Percentiles rank a stretch among this genome's conserved stretches.
Conservation (phyloP, 495 filamentous ascomycete genomes). For the Neurospora tetrasperma region DNA sequence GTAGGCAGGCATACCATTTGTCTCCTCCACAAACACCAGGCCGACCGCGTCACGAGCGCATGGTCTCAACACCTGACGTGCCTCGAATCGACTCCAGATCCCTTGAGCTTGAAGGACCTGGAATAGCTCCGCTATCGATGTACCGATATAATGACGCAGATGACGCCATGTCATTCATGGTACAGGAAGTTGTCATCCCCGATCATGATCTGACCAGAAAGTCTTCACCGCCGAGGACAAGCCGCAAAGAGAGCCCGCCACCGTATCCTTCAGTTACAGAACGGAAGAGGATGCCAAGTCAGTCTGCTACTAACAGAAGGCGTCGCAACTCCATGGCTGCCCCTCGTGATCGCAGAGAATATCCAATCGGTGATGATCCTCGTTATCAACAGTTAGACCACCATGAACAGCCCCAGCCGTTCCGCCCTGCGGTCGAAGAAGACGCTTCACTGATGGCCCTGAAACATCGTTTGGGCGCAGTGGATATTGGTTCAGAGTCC, state of each 20-base stretch:
- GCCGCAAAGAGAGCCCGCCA: constrained; percentile 14
- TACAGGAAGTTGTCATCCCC: constrained; percentile 11
- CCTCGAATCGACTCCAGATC: background rate
- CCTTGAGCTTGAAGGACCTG: background rate
- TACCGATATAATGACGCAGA: constrained; percentile 6
- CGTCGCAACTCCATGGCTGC: constrained; percentile 6
- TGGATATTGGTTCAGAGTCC: background rate
- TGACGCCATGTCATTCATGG: constrained; percentile 22
- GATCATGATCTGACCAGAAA: constrained; percentile 1
- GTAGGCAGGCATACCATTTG: constrained; percentile 9
- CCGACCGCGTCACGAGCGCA: constrained; percentile 5
- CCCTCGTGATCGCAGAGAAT: constrained; percentile 13
- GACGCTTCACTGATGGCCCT: background rate
- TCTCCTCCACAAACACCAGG: constrained; percentile 1
- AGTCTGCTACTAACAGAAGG: constrained; percentile 10
- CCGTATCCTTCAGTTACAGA: constrained; percentile 13
- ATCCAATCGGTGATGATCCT: constrained; percentile 14
- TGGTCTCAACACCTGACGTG: constrained; percentile 11
- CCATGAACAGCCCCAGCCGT: background rate
- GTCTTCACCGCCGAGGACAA: constrained; percentile 11
- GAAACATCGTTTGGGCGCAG: background rate
- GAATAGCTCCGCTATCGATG: background rate
- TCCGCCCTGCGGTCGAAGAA: background rate
- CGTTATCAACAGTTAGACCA: background rate
- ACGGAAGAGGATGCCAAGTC: constrained; percentile 13